Conservation (phyloP, 2,329 filamentous ascomycete genomes). For the Pleoardoris graminearum region DNA sequence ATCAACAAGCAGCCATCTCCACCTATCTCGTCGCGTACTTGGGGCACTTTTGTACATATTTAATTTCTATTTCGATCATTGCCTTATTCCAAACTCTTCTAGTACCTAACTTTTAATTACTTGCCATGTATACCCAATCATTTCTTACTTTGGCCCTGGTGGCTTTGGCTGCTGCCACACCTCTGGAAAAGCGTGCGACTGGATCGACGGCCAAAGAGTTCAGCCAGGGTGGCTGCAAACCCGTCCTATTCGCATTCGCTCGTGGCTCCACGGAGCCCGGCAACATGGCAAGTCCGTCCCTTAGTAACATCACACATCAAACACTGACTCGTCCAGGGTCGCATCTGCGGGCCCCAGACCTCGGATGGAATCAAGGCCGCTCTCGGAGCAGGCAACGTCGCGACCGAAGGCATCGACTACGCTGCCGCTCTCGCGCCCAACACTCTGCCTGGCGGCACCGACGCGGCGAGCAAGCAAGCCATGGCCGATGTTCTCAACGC, state of each 20-base stretch:
- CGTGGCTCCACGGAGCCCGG: slow-evolving; percentile 55
- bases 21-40: neutral
- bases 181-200: slow-evolving; percentile 35
- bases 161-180: slow-evolving; percentile 25
- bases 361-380: slow-evolving; percentile 34
- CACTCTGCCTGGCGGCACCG: slow-evolving; percentile 36
- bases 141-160: slow-evolving; percentile 27
- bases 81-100: neutral
- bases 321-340: slow-evolving; percentile 38
- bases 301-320: slow-evolving; percentile 24
- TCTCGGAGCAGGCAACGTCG: slow-evolving; percentile 32
- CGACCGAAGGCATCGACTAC: slow-evolving; percentile 41
- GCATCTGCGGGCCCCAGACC: slow-evolving; percentile 36
- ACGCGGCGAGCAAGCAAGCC: slow-evolving; percentile 22
- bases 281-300: slow-evolving; percentile 48
- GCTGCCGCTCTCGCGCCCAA: slow-evolving; percentile 34
- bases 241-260: slow-evolving; percentile 54
- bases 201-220: slow-evolving; percentile 44
- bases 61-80: neutral
- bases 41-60: too few species aligned
- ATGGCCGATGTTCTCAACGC: slow-evolving; percentile 29
- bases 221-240: slow-evolving; percentile 45
- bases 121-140: slow-evolving; percentile 32
- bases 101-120: neutral
- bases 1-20: neutral